Evolutionary conservation across 306 rosid species (phyloP).

Genomic region (Acacia confusa): DNA sequence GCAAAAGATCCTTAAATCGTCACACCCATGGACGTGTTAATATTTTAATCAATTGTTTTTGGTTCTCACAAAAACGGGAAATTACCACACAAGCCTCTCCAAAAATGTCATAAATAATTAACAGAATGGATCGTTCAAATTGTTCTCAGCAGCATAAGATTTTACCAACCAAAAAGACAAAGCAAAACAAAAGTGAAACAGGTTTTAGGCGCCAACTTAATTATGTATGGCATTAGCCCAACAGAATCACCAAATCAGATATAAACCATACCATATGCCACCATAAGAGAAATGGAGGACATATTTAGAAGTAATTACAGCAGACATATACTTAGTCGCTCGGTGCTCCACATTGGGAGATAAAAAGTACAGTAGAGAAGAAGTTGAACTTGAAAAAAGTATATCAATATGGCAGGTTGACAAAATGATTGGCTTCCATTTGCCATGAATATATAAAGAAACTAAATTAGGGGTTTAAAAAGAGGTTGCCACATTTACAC

Average conservation of each 20-base stretch:
- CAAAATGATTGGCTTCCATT: slow-evolving; percentile 22
- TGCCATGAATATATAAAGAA: slow-evolving; percentile 13
- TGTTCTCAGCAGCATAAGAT: background rate
- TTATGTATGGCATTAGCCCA: background rate
- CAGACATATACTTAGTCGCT: background rate
- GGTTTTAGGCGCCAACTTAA: background rate
- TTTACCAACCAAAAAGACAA: background rate
- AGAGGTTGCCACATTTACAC: slow-evolving; percentile 84
- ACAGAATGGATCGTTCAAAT: slow-evolving; percentile 7
- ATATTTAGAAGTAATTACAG: background rate
- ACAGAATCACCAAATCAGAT: background rate
- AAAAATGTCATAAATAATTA: slow-evolving; percentile 18
- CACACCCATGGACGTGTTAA: no score
- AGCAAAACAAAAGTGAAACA: background rate
- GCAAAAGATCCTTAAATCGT: slow-evolving; percentile 1
- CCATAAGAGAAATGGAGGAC: background rate
- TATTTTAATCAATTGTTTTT: background rate
- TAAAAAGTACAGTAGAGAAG: background rate
- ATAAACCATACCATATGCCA: background rate
- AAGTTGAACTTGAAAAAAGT: background rate
- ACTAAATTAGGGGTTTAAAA: slow-evolving; percentile 68
- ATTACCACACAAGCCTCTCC: background rate
- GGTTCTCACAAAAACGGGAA: background rate
- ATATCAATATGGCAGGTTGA: slow-evolving; percentile 36
- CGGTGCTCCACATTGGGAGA: background rate